Evolutionary conservation across 805 yeast species (phyloP), one percentile per base, ranked within the genome.

Genomic region (Yarrowia divulgata): DNA sequence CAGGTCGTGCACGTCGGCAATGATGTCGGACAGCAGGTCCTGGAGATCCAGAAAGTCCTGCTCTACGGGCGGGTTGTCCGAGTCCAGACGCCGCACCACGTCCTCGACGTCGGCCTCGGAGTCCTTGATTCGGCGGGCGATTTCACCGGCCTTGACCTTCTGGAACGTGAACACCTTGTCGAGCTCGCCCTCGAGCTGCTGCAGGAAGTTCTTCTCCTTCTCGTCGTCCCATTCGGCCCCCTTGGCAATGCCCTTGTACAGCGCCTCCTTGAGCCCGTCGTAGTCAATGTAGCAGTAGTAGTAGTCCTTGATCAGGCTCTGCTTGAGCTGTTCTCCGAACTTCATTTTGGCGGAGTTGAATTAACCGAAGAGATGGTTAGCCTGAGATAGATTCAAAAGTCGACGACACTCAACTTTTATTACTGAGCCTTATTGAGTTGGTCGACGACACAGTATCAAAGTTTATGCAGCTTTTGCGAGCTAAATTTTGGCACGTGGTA

Each of bases 1-100:
- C 75, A 95, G 85, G 79, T 95, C 99, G 76, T 95, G 98, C 55
- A 95, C 97, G 80, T 93, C 98, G 29, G 98, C 97, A 79, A 95
- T 93, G 74, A 95, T 88, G 74, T 93, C 97, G 69, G 89, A 84
- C 70, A 90, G 79, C 73, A 89, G 93, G 71, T 88, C 90, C 77
- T 90, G 95, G 68, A 90, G 80, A 69, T 86, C 88, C 73, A 88
- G 89, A 73, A 88, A 90, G 75, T 88, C 91, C 74, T 87, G 84
- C 76, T 88, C 90, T 3, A 54, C 50, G 18, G 78, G 77, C 35
- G 74, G 71, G 10, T 82, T 77, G 73, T 80, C 85, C 1, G 83
- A 73, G 58, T 85, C 85, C 45, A 88, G 81, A 9, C 85, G 85
- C 46, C 84, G 83, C 19, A 90, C 89, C 13, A 89, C 90, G 68